phyloP scores from a whole-genome alignment of 805 yeast genomes.

The Cyberlindnera maclurae region DNA sequence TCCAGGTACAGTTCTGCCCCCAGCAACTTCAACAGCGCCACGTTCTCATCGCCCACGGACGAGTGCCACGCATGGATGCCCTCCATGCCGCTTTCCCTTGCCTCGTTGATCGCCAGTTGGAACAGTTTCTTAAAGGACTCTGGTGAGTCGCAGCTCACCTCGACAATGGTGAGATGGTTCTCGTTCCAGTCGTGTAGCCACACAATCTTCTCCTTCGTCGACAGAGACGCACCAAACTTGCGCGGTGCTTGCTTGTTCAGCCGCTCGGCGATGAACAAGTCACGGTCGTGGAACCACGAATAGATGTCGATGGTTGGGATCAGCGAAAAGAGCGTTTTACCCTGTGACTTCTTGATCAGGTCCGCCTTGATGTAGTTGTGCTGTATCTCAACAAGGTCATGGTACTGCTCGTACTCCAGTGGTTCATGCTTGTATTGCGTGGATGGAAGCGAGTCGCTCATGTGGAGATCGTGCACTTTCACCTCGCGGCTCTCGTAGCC shows the following conservation, averaged over 20 bases:
- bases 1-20: constrained; percentile 21
- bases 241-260: constrained; percentile 13
- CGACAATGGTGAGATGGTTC: constrained; percentile 22
- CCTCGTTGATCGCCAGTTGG: constrained; percentile 29
- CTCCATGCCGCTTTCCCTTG: constrained; percentile 21
- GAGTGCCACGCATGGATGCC: constrained; percentile 34
- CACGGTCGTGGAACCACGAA: constrained; percentile 39
- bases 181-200: constrained; percentile 41
- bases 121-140: constrained; percentile 24
- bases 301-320: constrained; percentile 31
- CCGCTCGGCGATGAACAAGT: constrained; percentile 28
- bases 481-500: constrained; percentile 46
- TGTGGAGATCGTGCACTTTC: constrained; percentile 27
- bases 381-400: constrained; percentile 25
- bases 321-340: constrained; percentile 23
- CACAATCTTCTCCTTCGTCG: constrained; percentile 28
- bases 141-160: constrained; percentile 11
- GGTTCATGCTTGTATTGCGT: constrained; percentile 10
- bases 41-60: constrained; percentile 16
- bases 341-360: constrained; percentile 18
- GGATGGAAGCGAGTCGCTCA: background rate
- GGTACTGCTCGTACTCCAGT: constrained; percentile 27
- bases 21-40: constrained; percentile 7
- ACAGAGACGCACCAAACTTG: constrained; percentile 25
- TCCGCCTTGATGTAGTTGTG: constrained; percentile 14